A percentile compares a stretch with the other conserved stretches of the same genome.
Evolutionary conservation across 1,284 basidiomycete genomes (phyloP).

Genomic region (Meira miltonrushii): DNA sequence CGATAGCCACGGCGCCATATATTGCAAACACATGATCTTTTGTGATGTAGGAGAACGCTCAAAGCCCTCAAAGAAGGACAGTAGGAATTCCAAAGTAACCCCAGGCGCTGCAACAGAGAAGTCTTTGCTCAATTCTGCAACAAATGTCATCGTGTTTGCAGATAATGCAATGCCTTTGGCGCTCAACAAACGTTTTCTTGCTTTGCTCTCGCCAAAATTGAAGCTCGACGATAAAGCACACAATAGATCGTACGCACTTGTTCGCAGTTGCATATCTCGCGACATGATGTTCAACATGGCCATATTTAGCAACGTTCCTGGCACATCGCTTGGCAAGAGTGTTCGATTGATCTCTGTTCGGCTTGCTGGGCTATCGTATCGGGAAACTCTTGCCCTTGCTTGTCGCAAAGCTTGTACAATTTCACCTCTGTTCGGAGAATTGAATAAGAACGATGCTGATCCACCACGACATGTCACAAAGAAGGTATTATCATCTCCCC

Average conservation of each 20-base stretch:
- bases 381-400: conserved; percentile 40
- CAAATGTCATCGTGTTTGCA: conserved; percentile 43
- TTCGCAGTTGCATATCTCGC: conserved; percentile 29
- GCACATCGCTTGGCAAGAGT: conserved; percentile 42
- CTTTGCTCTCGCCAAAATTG: conserved; percentile 44
- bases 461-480: conserved; percentile 43
- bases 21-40: conserved; percentile 42
- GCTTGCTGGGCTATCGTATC: conserved; percentile 26
- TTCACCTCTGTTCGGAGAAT: conserved; percentile 36
- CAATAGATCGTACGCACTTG: conserved; percentile 45
- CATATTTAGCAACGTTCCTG: conserved; percentile 48
- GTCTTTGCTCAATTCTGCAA: conserved; percentile 43
- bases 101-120: conserved; percentile 44
- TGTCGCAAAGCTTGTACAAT: conserved; percentile 45
- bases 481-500: conserved; percentile 49
- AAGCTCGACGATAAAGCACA: conserved; percentile 48
- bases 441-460: conserved; percentile 43
- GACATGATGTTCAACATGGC: conserved; percentile 49
- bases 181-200: conserved; percentile 37
- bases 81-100: conserved; percentile 44
- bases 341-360: conserved; percentile 29
- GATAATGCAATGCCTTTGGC: conserved; percentile 35
- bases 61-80: conserved; percentile 48
- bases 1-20: conserved; percentile 45
- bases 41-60: conserved; percentile 37